Evolutionary conservation across 2,329 filamentous ascomycete species (phyloP), one percentile per base, ranked within the genome.

Genomic region (Thermomyces lanuginosus): DNA sequence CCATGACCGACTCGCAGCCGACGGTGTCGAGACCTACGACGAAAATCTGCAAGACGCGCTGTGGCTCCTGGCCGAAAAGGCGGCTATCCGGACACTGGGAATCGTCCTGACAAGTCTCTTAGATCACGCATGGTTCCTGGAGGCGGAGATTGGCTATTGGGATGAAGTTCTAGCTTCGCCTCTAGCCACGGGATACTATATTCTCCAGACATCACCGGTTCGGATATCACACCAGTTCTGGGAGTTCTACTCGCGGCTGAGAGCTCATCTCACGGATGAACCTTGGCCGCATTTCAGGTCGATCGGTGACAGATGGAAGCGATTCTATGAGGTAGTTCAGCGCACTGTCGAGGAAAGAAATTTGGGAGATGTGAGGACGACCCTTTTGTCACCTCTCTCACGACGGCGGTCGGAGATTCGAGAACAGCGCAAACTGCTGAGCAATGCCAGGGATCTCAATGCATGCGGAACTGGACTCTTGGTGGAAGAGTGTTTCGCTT

Each of bases 401-500:
- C 30, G 20, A 3, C 27, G 4, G 12, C 25, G 30, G 12, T 16
- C 16, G 8, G 6, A 29, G 9, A 23, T 32, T 5, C 25, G 30
- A 13, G 19, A 26, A 24, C 26, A 29, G 2, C 27, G 20, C 21
- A 24, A 27, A 17, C 14, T 24, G 5, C 20, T 32, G 7, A 25
- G 27, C 18, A 10, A 10, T 6, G 23, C 23, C 19, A 29, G 26
- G 16, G 20, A 23, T 12, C 16, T 32, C 6, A 26, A 32, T 16
- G 30, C 30, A 6, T 29, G 27, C 16, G 30, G 27, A n/a, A 18
- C 29, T 18, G 30, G 30, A 13, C 25, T 32, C 18, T n/a, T 32
- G 16, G 24, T 32, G n/a, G 26, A 32, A 12, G 30, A 32, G 21
- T 29, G 27, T 24, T 24, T 32, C 20, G 27, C 27, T 5, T 26